phyloP scores from a whole-genome alignment of 1,139 yeast genomes.

The Candida tropicalis region DNA sequence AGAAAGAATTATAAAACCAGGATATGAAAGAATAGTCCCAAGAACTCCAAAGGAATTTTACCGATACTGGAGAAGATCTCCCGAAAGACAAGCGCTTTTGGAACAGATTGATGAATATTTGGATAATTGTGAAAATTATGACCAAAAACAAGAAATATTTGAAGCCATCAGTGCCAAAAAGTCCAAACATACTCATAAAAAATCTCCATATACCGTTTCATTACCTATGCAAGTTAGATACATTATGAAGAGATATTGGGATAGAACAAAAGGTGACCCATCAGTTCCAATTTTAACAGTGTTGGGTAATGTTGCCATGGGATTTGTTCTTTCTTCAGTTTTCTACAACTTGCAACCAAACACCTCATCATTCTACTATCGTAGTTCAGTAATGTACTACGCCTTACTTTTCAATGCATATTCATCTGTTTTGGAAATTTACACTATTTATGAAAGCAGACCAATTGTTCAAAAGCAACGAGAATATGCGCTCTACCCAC shows the following conservation, averaged over 20 bases:
- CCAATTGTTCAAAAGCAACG: conserved; percentile 65
- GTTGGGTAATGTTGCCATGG: conserved; percentile 70
- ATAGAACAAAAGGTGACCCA: conserved; percentile 67
- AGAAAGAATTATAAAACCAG: conserved; percentile 58
- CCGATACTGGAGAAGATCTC: conserved; percentile 27
- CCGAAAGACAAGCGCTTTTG: conserved; percentile 20
- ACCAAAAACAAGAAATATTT: conserved; percentile 23
- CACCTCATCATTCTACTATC: conserved; percentile 56
- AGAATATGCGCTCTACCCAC: conserved; percentile 63
- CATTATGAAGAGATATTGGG: conserved; percentile 60
- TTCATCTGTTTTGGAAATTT: conserved; percentile 59
- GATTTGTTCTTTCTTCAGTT: conserved; percentile 71
- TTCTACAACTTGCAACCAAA: conserved; percentile 51
- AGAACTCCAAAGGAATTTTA: conserved; percentile 27
- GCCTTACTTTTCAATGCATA: conserved; percentile 59
- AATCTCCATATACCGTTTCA: conserved; percentile 68
- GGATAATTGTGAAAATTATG: conserved; percentile 18
- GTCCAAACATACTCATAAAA: conserved; percentile 52
- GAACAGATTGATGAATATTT: conserved; percentile 22
- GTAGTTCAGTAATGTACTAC: conserved; percentile 61
- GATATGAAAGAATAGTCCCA: conserved; percentile 38
- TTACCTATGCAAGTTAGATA: conserved; percentile 66
- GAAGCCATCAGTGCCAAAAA: conserved; percentile 61
- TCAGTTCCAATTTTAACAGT: conserved; percentile 63
- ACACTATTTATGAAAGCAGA: conserved; percentile 57